These are phyloP conservation scores for Akanthomyces dipterigenus DNA, from an alignment of 2,329 filamentous ascomycete species.

Conservation along the genomic window DNA sequence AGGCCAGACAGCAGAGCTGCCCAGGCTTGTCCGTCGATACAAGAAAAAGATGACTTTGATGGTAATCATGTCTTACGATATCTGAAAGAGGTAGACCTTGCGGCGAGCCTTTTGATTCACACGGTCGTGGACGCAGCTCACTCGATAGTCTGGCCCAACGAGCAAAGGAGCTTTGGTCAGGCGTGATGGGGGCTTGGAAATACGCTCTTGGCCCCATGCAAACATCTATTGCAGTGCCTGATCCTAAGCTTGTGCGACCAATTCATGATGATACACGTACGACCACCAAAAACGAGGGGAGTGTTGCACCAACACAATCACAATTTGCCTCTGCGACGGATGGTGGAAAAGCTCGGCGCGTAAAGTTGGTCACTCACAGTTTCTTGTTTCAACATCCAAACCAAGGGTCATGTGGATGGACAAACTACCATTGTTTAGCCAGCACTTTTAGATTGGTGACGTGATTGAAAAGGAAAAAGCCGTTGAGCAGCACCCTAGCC, in stretches of 20 bases:
- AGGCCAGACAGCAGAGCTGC: background rate
- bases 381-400: background rate
- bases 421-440: background rate
- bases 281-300: background rate
- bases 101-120: background rate
- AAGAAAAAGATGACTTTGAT: background rate
- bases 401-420: background rate
- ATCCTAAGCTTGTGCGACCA: conserved; percentile 2
- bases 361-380: background rate
- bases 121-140: background rate
- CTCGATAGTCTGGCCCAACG: background rate
- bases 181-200: background rate
- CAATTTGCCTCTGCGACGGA: background rate
- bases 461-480: background rate
- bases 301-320: conserved; percentile 2
- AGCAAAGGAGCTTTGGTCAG: background rate
- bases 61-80: background rate
- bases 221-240: background rate
- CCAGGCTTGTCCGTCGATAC: too few species aligned
- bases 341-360: background rate
- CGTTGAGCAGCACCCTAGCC: background rate
- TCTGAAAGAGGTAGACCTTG: background rate
- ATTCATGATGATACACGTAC: background rate
- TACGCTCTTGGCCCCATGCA: background rate
- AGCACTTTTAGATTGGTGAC: background rate